phyloP scores from a whole-genome alignment of 805 yeast genomes.

The Saturnispora mendoncae region DNA sequence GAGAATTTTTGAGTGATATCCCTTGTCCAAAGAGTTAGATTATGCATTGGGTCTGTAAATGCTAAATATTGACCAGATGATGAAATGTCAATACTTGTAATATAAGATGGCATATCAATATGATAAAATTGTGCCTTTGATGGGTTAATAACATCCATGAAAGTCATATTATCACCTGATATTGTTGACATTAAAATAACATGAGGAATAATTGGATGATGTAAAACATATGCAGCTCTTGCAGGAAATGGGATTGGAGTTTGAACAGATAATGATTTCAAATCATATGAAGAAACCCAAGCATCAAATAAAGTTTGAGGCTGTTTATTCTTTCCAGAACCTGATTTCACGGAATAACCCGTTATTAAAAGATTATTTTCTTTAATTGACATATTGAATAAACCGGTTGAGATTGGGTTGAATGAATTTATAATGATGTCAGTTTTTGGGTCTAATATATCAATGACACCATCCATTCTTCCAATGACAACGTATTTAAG shows the following conservation, averaged over 20 bases:
- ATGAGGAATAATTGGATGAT: constrained; percentile 82
- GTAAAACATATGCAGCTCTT: constrained; percentile 75
- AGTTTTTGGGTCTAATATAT: constrained; percentile 51
- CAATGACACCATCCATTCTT: constrained; percentile 49
- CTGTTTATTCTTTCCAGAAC: constrained; percentile 19
- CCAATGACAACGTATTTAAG: constrained; percentile 52
- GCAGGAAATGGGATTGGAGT: constrained; percentile 83
- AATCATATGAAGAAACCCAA: constrained; percentile 72
- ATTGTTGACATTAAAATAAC: constrained; percentile 65
- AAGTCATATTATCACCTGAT: constrained; percentile 68
- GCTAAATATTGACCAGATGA: constrained; percentile 71
- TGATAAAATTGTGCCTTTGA: constrained; percentile 56
- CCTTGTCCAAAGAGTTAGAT: constrained; percentile 62
- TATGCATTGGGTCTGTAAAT: constrained; percentile 55
- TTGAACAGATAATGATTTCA: constrained; percentile 58
- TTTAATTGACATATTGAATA: constrained; percentile 56
- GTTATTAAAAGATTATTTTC: constrained; percentile 69
- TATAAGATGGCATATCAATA: constrained; percentile 42
- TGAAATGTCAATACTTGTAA: constrained; percentile 47
- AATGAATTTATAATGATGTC: constrained; percentile 42
- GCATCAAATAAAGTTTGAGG: constrained; percentile 55
- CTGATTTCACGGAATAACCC: constrained; percentile 64
- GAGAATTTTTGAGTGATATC: constrained; percentile 22
- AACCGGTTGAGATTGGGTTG: constrained; percentile 49
- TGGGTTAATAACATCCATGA: constrained; percentile 79